Conservation (phyloP, 2,329 filamentous ascomycete species). For the Penicillium sclerotiorum region DNA sequence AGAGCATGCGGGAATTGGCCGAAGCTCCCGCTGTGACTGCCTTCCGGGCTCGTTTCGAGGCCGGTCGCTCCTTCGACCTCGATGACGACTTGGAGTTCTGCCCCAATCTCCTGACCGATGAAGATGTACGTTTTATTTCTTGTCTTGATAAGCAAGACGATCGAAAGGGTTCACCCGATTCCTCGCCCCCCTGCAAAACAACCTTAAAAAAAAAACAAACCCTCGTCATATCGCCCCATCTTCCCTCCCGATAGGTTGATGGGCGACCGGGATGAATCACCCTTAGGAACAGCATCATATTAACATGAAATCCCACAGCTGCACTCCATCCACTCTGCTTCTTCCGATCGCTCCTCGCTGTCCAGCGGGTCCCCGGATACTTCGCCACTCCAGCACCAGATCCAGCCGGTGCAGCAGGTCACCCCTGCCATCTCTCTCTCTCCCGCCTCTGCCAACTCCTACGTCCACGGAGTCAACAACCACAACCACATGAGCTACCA, state of each 20-base stretch:
- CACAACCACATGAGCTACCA: constrained; percentile 80
- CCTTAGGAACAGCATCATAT: constrained; percentile 4
- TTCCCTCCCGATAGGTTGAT: too few relatives aligned
- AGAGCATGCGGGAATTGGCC: constrained; percentile 81
- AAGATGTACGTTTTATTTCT: constrained; percentile 66
- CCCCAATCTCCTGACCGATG: constrained; percentile 87
- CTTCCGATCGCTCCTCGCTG: constrained; percentile 89
- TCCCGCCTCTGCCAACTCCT: constrained; percentile 55
- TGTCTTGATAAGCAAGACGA: too few relatives aligned
- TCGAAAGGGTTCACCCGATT: background rate
- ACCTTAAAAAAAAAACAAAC: too few relatives aligned
- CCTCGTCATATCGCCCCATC: too few relatives aligned
- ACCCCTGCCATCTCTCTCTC: constrained; percentile 75
- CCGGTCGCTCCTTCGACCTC: constrained; percentile 88
- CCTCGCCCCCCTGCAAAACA: too few relatives aligned
- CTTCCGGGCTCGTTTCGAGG: constrained; percentile 87
- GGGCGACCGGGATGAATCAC: constrained; percentile 1
- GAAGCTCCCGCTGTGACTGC: constrained; percentile 74
- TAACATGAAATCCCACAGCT: constrained; percentile 59
- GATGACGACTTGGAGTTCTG: constrained; percentile 97
- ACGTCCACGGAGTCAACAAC: constrained; percentile 67
- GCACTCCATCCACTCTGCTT: constrained; percentile 85
- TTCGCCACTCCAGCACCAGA: constrained; percentile 84
- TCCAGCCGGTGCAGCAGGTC: constrained; percentile 71
- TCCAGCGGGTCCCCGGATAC: constrained; percentile 92